Evolutionary conservation across 2,329 filamentous ascomycete genomes (phyloP).

Genomic region (Monilinia laxa): DNA sequence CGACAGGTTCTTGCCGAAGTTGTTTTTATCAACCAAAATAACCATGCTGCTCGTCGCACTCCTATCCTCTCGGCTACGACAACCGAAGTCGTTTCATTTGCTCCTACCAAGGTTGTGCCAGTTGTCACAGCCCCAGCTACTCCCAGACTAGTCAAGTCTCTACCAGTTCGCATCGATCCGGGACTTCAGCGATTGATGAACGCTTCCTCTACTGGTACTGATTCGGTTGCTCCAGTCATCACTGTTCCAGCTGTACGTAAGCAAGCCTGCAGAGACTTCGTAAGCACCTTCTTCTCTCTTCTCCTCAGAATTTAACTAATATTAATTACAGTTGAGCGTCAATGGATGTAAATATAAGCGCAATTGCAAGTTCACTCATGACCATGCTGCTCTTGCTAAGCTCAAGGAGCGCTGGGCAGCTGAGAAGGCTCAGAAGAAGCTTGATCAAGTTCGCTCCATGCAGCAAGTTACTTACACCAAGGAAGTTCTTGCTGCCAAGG

Average conservation of each 20-base stretch:
- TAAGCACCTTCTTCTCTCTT: background rate
- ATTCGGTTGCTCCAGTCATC: no score
- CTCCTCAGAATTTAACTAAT: background rate
- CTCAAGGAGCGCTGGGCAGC: background rate
- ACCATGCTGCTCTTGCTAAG: background rate
- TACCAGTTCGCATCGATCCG: no score
- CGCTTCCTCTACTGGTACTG: background rate
- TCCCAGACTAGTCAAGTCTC: no score
- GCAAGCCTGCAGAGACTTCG: background rate
- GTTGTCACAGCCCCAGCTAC: background rate
- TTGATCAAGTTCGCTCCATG: background rate
- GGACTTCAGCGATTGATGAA: no score
- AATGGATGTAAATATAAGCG: background rate
- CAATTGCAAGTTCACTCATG: background rate
- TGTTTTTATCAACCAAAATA: background rate
- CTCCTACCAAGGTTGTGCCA: no score
- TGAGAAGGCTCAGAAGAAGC: background rate
- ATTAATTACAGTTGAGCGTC: background rate
- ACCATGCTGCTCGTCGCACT: no score
- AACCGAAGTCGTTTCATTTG: background rate
- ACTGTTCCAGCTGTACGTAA: background rate
- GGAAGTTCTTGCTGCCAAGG: background rate
- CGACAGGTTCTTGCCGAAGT: constrained; percentile 4
- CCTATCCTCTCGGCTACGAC: background rate
- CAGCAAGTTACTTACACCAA: background rate